Conservation (phyloP, 2,329 filamentous ascomycete genomes). For the Ophiostoma populinum region DNA sequence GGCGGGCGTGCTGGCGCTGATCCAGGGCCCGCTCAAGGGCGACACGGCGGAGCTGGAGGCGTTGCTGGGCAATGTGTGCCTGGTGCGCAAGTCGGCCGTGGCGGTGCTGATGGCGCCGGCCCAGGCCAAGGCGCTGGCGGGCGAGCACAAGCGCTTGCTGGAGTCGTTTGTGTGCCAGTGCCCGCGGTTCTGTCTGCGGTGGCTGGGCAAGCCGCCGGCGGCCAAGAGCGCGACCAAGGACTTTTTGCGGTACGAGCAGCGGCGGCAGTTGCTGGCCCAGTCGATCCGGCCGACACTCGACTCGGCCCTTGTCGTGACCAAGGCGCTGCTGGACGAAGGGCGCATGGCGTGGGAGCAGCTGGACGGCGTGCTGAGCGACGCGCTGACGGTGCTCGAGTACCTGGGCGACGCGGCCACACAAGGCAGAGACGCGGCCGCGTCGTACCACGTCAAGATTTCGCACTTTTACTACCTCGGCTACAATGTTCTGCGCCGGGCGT, state of each 20-base stretch:
- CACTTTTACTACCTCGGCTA: constrained; percentile 54
- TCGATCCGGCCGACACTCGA: constrained; percentile 41
- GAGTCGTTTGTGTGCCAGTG: constrained; percentile 40
- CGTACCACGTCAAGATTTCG: constrained; percentile 48
- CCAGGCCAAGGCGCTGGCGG: constrained; percentile 5
- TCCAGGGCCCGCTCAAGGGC: constrained; percentile 43
- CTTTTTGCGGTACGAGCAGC: constrained; percentile 42
- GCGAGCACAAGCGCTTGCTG: constrained; percentile 21
- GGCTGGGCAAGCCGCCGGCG: constrained; percentile 40
- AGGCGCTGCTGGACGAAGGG: constrained; percentile 30
- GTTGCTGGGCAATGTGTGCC: constrained; percentile 37
- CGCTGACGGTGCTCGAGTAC: constrained; percentile 33
- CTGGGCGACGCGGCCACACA: constrained; percentile 28
- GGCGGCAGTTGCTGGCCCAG: constrained; percentile 33
- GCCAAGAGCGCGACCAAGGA: constrained; percentile 37
- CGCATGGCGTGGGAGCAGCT: constrained; percentile 34
- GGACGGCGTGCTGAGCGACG: constrained; percentile 41
- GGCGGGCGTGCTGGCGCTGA: constrained; percentile 29
- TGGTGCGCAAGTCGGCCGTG: constrained; percentile 36
- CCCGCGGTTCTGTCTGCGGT: constrained; percentile 42
- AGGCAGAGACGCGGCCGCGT: constrained; percentile 13
- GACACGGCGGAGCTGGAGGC: constrained; percentile 43
- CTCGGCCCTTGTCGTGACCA: constrained; percentile 39
- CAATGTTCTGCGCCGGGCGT: constrained; percentile 29
- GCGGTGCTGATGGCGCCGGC: constrained; percentile 22